A percentile compares a stretch with the other conserved stretches of the same genome.
Conservation (phyloP, 2,329 filamentous ascomycete genomes). For the Cryphonectria parasitica region DNA sequence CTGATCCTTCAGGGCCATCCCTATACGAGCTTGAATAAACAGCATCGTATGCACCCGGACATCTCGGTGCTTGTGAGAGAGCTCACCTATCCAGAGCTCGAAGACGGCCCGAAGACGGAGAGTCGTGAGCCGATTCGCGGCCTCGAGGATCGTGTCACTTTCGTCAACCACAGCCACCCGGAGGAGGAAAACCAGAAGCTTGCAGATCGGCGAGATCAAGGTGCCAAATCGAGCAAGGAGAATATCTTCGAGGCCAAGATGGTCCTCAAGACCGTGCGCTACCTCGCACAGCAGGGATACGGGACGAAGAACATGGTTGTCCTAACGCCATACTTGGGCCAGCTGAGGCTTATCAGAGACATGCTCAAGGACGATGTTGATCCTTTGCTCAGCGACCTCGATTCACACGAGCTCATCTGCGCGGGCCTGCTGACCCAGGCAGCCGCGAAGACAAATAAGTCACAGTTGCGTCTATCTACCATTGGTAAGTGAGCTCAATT, state of each 20-base stretch:
- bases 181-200: constrained; percentile 53
- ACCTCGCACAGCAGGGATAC: constrained; percentile 74
- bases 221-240: constrained; percentile 56
- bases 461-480: constrained; percentile 64
- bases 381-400: constrained; percentile 69
- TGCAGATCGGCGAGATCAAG: constrained; percentile 55
- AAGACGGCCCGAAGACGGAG: constrained; percentile 56
- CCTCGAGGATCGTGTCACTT: constrained; percentile 63
- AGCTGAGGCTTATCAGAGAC: constrained; percentile 61
- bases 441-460: constrained; percentile 54
- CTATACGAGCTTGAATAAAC: constrained; percentile 58
- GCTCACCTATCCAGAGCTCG: constrained; percentile 65
- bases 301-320: constrained; percentile 67
- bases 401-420: constrained; percentile 63
- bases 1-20: constrained; percentile 60
- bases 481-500: constrained; percentile 57
- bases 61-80: constrained; percentile 63
- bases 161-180: constrained; percentile 63
- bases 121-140: constrained; percentile 56
- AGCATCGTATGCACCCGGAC: constrained; percentile 72
- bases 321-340: constrained; percentile 73
- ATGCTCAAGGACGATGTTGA: constrained; percentile 61
- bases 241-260: constrained; percentile 70
- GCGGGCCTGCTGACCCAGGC: constrained; percentile 65
- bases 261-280: constrained; percentile 66